Conservation (phyloP, 768 basidiomycete genomes). For the Floccularia luteovirens region DNA sequence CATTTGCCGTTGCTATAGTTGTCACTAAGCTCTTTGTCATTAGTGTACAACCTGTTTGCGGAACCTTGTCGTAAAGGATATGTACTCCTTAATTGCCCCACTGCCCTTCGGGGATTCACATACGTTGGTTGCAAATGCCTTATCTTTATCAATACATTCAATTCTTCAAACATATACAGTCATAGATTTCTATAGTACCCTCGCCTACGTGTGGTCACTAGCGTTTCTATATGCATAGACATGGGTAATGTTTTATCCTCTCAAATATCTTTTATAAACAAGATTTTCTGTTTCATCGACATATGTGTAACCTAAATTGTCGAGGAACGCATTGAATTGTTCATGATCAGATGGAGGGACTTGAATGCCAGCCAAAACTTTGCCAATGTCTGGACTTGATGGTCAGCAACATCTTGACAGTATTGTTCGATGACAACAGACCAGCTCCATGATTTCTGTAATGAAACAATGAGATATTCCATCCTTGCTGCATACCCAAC, state of each 20-base stretch:
- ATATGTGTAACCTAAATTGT: conserved; percentile 76
- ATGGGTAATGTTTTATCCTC: conserved; percentile 16
- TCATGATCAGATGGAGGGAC: conserved; percentile 64
- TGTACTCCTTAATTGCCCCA: too few relatives aligned
- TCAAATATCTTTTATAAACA: conserved; percentile 72
- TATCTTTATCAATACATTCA: too few relatives aligned
- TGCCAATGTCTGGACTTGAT: conserved; percentile 67
- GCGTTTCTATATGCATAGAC: too few relatives aligned
- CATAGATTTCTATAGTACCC: too few relatives aligned
- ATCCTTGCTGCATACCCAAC: conserved; percentile 68
- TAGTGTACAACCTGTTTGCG: too few relatives aligned
- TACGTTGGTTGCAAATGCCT: too few relatives aligned
- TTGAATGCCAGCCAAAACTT: conserved; percentile 89
- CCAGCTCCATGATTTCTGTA: conserved; percentile 98
- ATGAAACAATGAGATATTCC: conserved; percentile 97
- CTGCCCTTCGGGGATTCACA: too few relatives aligned
- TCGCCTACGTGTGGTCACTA: too few relatives aligned
- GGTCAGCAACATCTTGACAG: neutral
- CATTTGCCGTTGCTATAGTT: too few relatives aligned
- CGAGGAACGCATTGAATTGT: conserved; percentile 69
- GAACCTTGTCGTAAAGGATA: too few relatives aligned
- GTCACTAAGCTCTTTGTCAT: too few relatives aligned
- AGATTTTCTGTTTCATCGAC: conserved; percentile 91
- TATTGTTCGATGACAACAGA: conserved; percentile 24
- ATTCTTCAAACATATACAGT: too few relatives aligned